Percentiles rank a stretch among this genome's conserved stretches.
phyloP scores from a whole-genome alignment of 176 grass and related monocot species.

The Lolium rigidum region DNA sequence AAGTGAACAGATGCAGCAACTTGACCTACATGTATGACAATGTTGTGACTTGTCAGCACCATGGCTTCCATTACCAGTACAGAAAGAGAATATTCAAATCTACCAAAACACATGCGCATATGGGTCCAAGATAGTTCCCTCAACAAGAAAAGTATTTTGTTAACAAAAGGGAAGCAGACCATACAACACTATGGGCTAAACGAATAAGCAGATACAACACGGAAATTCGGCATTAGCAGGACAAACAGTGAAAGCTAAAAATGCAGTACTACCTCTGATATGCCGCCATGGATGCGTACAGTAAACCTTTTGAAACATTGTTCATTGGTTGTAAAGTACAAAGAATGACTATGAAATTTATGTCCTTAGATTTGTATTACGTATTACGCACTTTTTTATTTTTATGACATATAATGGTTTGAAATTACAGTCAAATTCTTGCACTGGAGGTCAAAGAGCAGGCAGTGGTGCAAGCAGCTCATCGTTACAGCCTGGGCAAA shows the following conservation, averaged over 20 bases:
- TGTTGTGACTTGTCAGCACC: slow-evolving; percentile 18
- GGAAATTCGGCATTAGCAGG: neutral
- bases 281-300: neutral
- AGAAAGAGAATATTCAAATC: neutral
- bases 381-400: neutral
- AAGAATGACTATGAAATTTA: neutral
- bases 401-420: neutral
- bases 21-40: slow-evolving; percentile 45
- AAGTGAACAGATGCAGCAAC: slow-evolving; percentile 25
- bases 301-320: neutral
- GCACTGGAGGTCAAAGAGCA: neutral
- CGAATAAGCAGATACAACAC: neutral
- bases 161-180: neutral
- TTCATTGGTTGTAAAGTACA: neutral
- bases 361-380: neutral
- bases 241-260: slow-evolving; percentile 5
- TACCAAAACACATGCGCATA: slow-evolving; percentile 7
- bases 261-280: neutral
- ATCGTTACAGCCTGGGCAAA: neutral
- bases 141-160: neutral
- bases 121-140: neutral
- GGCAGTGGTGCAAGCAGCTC: neutral
- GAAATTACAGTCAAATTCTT: slow-evolving; percentile 1
- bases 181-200: neutral
- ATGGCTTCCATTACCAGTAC: neutral